phyloP scores from a whole-genome alignment of 306 rosid genomes.

The Albizia julibrissin region DNA sequence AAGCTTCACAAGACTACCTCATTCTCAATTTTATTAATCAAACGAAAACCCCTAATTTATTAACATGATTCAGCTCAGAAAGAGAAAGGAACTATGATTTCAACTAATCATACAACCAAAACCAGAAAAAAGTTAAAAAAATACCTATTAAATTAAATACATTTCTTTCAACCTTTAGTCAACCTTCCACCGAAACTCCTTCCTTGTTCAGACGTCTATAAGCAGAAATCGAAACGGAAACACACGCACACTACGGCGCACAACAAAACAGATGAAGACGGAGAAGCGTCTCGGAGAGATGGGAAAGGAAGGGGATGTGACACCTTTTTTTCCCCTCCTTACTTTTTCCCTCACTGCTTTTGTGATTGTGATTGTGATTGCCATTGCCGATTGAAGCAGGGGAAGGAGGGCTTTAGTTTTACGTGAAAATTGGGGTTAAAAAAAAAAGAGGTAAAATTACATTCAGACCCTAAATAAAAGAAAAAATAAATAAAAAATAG shows the following conservation, averaged over 20 bases:
- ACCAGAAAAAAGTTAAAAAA: background rate
- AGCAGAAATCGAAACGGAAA: no score
- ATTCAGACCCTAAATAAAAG: no score
- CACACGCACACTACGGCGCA: background rate
- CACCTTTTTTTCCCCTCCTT: no score
- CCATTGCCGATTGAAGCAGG: no score
- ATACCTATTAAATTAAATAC: background rate
- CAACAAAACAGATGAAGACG: background rate
- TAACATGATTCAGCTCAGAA: background rate
- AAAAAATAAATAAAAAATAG: no score
- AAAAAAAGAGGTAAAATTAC: no score
- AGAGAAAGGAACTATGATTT: background rate
- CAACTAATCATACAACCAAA: background rate
- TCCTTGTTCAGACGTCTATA: no score
- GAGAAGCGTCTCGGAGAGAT: background rate
- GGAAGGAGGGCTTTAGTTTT: no score
- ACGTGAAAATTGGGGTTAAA: no score
- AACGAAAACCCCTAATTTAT: background rate
- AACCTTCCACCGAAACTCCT: no score
- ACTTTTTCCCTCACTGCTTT: background rate
- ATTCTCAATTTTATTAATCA: background rate
- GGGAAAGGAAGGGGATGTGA: background rate
- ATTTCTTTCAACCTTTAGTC: background rate
- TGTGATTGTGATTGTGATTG: no score
- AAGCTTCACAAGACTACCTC: background rate